Evolutionary conservation across 495 filamentous ascomycete species (phyloP), one percentile per base, ranked within the genome.

Genomic region (Hypoxylon rickii): DNA sequence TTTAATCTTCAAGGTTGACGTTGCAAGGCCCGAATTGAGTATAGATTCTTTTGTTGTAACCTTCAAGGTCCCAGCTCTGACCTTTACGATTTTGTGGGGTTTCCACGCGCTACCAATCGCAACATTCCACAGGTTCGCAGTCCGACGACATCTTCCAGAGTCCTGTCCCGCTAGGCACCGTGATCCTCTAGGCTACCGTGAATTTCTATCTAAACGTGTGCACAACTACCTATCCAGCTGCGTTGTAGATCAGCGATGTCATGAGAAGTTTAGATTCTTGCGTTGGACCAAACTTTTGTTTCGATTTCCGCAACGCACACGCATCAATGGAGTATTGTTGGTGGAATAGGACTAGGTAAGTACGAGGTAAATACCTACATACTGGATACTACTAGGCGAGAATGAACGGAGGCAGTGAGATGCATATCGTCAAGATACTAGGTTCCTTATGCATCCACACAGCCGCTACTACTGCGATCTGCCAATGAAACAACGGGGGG

Each of bases 391-490:
- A n/a, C n/a, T n/a, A n/a, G n/a, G n/a, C n/a, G n/a, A n/a, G n/a
- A n/a, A n/a, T n/a, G n/a, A n/a, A n/a, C n/a, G 26, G 42, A 44
- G 42, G 42, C 42, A 44, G 42, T 44, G 42, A 44, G 24, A 44
- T 44, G 3, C 16, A 16, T 34, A 34, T 12, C 34, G 18, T 38
- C 12, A 7, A 13, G 6, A 16, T 10, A 38, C 24, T 10, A 4
- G 10, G 24, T 4, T 29, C 4, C 53, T 13, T 16, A 59, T 34
- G 48, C 38, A 54, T 44, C 56, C 34, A n/a, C 49, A 54, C 32
- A 52, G 44, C 49, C 36, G 31, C 31, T 12, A n/a, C 43, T 37
- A 32, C 36, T 3, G 18, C 51, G 44, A 43, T 44, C 38, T 29
- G 32, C 44, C 38, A 56, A 49, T 48, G 24, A 40, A 38, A 56